phyloP scores from a whole-genome alignment of 148 eudicot genomes.

The Polygonum aviculare region DNA sequence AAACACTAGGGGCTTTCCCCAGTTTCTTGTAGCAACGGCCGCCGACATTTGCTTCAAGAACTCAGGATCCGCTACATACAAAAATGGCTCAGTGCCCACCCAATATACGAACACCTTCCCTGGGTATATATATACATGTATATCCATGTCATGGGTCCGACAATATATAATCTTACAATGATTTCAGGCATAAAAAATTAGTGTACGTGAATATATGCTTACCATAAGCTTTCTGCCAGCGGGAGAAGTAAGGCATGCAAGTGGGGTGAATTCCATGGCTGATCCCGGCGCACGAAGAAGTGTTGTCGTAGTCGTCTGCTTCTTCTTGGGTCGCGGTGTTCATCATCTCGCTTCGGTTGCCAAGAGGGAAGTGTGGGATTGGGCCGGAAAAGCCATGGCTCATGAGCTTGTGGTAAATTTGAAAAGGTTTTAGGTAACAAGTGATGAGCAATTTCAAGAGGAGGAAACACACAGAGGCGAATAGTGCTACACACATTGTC shows the following conservation, averaged over 20 bases:
- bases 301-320: not conserved
- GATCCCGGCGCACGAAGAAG: not conserved
- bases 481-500: not conserved
- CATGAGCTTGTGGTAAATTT: not conserved
- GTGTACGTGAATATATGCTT: not conserved
- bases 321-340: conserved; percentile 2
- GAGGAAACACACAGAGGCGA: not conserved
- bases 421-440: conserved; percentile 3
- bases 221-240: conserved; percentile 80
- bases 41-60: conserved; percentile 64
- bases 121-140: conserved; percentile 4
- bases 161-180: too few relatives aligned
- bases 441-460: not conserved
- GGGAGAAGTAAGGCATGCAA: conserved; percentile 70
- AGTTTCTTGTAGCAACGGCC: conserved; percentile 53
- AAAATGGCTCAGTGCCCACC: conserved; percentile 90
- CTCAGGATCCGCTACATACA: conserved; percentile 72
- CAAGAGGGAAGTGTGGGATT: conserved; percentile 58
- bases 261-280: conserved; percentile 68
- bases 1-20: conserved; percentile 89
- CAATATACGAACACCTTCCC: conserved; percentile 86
- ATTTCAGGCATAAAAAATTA: too few relatives aligned
- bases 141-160: too few relatives aligned
- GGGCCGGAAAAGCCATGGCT: conserved; percentile 64
- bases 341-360: conserved; percentile 60